Base-by-base conservation (phyloP, 345 rosid genomes). In the Kandelia obovata region DNA sequence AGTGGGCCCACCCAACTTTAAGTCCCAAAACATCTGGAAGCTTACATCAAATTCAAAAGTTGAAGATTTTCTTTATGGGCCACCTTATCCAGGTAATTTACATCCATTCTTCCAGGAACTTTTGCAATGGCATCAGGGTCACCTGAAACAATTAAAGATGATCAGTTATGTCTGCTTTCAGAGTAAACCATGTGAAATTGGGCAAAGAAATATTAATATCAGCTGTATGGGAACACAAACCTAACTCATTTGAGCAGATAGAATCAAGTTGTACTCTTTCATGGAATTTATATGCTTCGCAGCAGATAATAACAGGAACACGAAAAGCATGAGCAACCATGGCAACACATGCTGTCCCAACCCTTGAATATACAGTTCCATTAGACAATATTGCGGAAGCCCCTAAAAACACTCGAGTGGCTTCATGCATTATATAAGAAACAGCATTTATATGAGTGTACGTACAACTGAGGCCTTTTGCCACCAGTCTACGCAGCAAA, bases 231-330 rank as follows among this genome's bases (percentile, higher is more conserved):
- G 21, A 52, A 27, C 25, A 66, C 17, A 62, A 85, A 91, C 97
- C 98, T 7, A 94, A 92, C 80, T 94, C 97, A 39, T 94, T 94
- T 70, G 85, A 94, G 83, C 98, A 94, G 67, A 94, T 91, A 31
- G 98, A 94, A 83, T 94, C 98, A 70, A 94, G 84, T 60, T 88
- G 97, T 61, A 94, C 98, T 73, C 98, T 88, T 82, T 94, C 96
- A 5, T 94, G 96, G 80, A 94, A 88, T 68, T 94, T 94, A 81
- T 94, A 91, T 26, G 96, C 92, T 88, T 91, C 99, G 53, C 99
- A 94, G 70, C 97, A 94, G 27, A 94, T 87, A 72, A 94, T 82
- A 56, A 91, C 96, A 15, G 99, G 97, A 61, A 89, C 85, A 55
- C 68, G 78, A 64, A 87, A 89, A 7, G 92, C 97, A 83, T 82